Conservation (phyloP, 768 basidiomycete species). For the Ramaria rubella region DNA sequence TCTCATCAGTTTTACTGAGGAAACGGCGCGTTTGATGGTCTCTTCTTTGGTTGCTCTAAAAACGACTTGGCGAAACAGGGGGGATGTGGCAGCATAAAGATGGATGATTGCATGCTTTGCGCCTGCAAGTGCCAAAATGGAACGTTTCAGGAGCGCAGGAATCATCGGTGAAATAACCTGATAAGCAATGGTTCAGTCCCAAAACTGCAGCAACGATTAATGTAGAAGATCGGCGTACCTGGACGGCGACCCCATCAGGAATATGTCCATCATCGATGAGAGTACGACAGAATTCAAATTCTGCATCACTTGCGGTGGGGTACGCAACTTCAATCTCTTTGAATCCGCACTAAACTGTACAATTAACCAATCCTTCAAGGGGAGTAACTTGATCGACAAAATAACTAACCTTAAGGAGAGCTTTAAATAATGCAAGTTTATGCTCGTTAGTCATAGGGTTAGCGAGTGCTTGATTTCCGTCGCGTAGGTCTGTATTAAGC, state of each 20-base stretch:
- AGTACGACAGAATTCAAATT: slow-evolving; percentile 35
- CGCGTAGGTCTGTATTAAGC: slow-evolving; percentile 37
- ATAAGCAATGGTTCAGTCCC: too few species aligned
- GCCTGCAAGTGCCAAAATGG: slow-evolving; percentile 34
- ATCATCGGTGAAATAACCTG: slow-evolving; percentile 38
- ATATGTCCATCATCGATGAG: slow-evolving; percentile 31
- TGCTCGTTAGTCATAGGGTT: slow-evolving; percentile 40
- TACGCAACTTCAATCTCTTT: slow-evolving; percentile 43
- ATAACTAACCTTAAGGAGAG: background rate
- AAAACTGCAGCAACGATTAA: too few species aligned
- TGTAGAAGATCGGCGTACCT: slow-evolving; percentile 22
- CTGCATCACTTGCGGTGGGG: slow-evolving; percentile 36
- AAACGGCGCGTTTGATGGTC: slow-evolving; percentile 34
- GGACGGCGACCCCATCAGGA: slow-evolving; percentile 35
- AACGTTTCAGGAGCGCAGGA: slow-evolving; percentile 35
- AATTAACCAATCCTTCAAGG: slow-evolving; percentile 17
- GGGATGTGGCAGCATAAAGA: slow-evolving; percentile 42
- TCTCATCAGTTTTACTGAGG: slow-evolving; percentile 35
- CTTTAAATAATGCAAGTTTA: slow-evolving; percentile 35
- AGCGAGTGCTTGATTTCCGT: slow-evolving; percentile 39
- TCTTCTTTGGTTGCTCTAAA: slow-evolving; percentile 36
- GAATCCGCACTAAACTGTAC: slow-evolving; percentile 35
- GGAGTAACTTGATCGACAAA: too few species aligned
- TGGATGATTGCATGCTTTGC: slow-evolving; percentile 41
- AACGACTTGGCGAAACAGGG: slow-evolving; percentile 39